These are phyloP conservation scores for Taphrina wiesneri DNA, from an alignment of 1,139 yeast genomes.

Conservation along the genomic window DNA sequence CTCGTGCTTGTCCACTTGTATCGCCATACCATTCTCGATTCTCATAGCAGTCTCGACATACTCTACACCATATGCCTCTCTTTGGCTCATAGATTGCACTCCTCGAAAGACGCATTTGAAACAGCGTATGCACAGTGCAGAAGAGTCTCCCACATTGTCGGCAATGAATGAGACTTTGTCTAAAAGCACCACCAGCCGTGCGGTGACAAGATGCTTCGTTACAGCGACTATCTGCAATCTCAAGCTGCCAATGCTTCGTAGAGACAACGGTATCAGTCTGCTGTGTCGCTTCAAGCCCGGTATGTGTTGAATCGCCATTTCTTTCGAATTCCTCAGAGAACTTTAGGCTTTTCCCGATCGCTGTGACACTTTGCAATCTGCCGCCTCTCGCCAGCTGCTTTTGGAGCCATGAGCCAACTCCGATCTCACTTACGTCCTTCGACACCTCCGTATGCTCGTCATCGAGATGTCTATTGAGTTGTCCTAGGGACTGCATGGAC, in stretches of 20 bases:
- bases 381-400: conserved; percentile 41
- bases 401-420: conserved; percentile 49
- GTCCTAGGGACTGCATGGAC: conserved; percentile 56
- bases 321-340: conserved; percentile 20
- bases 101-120: conserved; percentile 52
- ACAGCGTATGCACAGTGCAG: conserved; percentile 66
- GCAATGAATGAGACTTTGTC: conserved; percentile 43
- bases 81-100: conserved; percentile 53
- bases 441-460: conserved; percentile 56
- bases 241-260: conserved; percentile 66
- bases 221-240: conserved; percentile 46
- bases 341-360: conserved; percentile 16
- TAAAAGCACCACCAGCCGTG: conserved; percentile 40
- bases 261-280: conserved; percentile 48
- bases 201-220: conserved; percentile 44
- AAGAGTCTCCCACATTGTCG: conserved; percentile 66
- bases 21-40: conserved; percentile 58
- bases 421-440: conserved; percentile 45
- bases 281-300: conserved; percentile 27
- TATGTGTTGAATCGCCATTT: conserved; percentile 23
- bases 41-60: conserved; percentile 65
- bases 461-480: conserved; percentile 72
- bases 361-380: conserved; percentile 42
- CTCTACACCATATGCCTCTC: conserved; percentile 66
- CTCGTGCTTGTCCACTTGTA: conserved; percentile 48